A percentile compares a stretch with the other conserved stretches of the same genome.
Conservation (phyloP, 345 rosid genomes). For the Pistacia integerrima region DNA sequence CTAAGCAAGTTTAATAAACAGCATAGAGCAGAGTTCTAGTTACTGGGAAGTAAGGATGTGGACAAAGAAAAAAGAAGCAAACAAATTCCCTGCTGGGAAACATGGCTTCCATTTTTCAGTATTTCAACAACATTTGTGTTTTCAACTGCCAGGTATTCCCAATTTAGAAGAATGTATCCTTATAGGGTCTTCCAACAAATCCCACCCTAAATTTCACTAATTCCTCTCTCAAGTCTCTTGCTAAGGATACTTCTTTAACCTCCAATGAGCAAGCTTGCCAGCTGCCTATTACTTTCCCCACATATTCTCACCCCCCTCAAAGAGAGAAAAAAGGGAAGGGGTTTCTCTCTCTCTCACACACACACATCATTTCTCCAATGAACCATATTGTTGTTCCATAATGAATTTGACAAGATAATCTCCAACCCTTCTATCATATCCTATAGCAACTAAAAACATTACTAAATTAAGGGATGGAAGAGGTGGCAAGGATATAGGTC, state of each 20-base stretch:
- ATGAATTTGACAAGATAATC: not conserved
- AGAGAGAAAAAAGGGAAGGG: no score
- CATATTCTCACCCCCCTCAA: not conserved
- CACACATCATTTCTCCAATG: not conserved
- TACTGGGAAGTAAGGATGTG: not conserved
- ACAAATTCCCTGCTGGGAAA: not conserved
- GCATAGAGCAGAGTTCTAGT: not conserved
- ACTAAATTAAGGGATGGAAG: not conserved
- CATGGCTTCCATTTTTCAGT: not conserved
- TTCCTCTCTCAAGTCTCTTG: not conserved
- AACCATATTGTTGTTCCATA: not conserved
- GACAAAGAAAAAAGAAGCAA: not conserved
- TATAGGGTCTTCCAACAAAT: not conserved
- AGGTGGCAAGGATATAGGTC: not conserved
- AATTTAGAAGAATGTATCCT: not conserved
- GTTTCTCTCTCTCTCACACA: no score
- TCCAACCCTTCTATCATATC: not conserved
- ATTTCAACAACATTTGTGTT: not conserved
- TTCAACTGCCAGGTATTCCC: not conserved
- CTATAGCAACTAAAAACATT: not conserved
- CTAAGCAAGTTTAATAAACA: not conserved
- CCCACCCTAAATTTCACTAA: not conserved
- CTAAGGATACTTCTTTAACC: not conserved
- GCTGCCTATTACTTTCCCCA: not conserved
- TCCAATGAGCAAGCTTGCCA: not conserved